Evolutionary conservation across 805 yeast species (phyloP).

Genomic region (Wickerhamomyces pijperi): DNA sequence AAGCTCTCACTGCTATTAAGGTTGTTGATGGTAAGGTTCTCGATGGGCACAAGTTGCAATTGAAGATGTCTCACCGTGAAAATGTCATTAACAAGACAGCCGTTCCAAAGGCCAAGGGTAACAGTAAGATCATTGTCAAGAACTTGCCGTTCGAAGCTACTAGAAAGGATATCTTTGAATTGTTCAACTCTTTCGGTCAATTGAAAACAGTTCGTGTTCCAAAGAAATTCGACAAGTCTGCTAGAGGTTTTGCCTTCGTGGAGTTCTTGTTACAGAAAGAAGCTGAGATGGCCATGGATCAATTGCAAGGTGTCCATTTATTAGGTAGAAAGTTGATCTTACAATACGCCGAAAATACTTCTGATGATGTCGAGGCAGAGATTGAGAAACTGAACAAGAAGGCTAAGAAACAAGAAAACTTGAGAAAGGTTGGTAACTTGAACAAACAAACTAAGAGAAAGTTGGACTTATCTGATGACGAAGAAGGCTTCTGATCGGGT

Average conservation of each 20-base stretch:
- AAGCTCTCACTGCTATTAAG: constrained; percentile 67
- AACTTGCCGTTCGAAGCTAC: constrained; percentile 95
- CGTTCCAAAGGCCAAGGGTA: constrained; percentile 23
- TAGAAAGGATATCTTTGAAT: constrained; percentile 82
- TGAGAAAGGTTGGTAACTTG: constrained; percentile 61
- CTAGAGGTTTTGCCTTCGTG: constrained; percentile 97
- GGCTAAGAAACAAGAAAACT: constrained; percentile 72
- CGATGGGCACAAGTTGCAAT: constrained; percentile 83
- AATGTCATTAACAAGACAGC: constrained; percentile 22
- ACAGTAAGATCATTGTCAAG: constrained; percentile 85
- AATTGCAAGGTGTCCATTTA: constrained; percentile 90
- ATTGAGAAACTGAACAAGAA: constrained; percentile 83
- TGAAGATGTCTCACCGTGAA: constrained; percentile 79
- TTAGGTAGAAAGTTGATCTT: constrained; percentile 89
- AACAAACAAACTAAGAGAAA: constrained; percentile 66
- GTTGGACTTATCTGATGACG: constrained; percentile 45
- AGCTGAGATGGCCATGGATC: constrained; percentile 90
- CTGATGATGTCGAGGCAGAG: constrained; percentile 80
- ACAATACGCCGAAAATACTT: constrained; percentile 81
- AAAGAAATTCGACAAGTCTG: constrained; percentile 86
- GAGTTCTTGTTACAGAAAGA: constrained; percentile 82
- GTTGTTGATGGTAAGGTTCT: constrained; percentile 66
- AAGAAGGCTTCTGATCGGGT: constrained; percentile 7
- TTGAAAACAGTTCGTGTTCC: constrained; percentile 93
- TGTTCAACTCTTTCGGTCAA: constrained; percentile 92